Base-by-base conservation (phyloP, 257 asterid genomes). In the Lavandula angustifolia region DNA sequence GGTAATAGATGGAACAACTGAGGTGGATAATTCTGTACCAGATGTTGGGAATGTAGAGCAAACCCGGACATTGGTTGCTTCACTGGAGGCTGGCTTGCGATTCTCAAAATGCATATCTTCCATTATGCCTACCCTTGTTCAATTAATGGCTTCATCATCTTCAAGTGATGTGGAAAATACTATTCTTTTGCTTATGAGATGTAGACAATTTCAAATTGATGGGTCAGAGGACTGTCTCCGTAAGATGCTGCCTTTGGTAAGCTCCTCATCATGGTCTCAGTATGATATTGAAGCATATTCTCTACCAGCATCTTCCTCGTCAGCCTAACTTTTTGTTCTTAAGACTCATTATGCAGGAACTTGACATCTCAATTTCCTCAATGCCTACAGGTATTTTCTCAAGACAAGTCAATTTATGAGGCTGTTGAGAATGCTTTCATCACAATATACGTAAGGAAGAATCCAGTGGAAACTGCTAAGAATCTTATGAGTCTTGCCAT, bases 181-280 rank as follows among this genome's bases (percentile, higher is more conserved):
- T 67, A 92, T 92, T 75, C 90, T 87, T 57, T 73, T 92, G 76
- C 86, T 92, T 69, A 92, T 92, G 99, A 92, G 99, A 79, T 92
- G 99, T 76, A 84, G 87, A 62, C 99, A 92, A 66, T 92, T 92
- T 74, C 96, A 85, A 69, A 84, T 92, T 65, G 97, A 92, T 80
- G 96, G 83, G 55, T 90, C 97, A 46, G 97, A 89, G 79, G 87
- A 86, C 67, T 84, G 95, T 84, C 92, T 92, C 32, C 89, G 95
- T 62, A 92, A 89, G 82, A 92, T 92, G 97, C 83, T 92, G 64
- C 99, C 99, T 62, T 76, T 92, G 99, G 99, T 89, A 92, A 76
- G 27, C 84, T 74, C 63, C 71, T 67, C 66, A 53, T 74, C 61
- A 31, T 64, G 35, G 64, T 70, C 52, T 47, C 57, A 40, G 3